Base-by-base conservation (phyloP, 2,329 filamentous ascomycete genomes). In the Incumbomyces lentus region DNA sequence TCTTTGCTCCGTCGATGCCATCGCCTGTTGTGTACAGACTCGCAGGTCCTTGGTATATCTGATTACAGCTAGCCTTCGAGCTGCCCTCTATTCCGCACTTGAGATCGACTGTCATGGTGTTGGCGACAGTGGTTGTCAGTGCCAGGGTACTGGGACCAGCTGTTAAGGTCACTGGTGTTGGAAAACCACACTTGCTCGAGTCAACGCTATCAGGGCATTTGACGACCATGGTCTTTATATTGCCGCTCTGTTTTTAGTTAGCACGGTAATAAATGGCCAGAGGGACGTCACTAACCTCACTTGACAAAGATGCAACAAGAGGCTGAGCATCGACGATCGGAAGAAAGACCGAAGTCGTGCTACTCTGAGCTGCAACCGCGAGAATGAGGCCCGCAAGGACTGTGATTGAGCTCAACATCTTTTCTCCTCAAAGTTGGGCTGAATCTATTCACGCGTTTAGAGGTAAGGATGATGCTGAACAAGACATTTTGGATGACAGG, bases 161-260 rank as follows among this genome's bases (percentile, higher is more conserved):
- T 2, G 53, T 55, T 6, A 53, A 45, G 13, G 52, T 55, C n/a
- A 52, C 38, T 13, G 47, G 47, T n/a, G 40, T 46, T 22, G 38
- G 39, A 12, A 52, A 49, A 18, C 48, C 52, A 39, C 53, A 55
- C 13, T 49, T 49, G 39, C 14, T 29, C 7, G 38, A 31, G 43
- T 52, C 49, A 2, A 30, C 43, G 38, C 35, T 38, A 8, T 42
- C 30, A 11, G 49, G 44, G 37, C 53, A 55, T 18, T 47, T 38
- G n/a, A 55, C 35, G 3, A 47, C 53, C 14, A 55, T 17, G 6
- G 52, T 55, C 11, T 50, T 55, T 3, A 37, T 30, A 16, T 32
- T 18, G 33, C 31, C 26, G 31, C 26, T 37, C 43, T 46, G 43
- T 3, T 12, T 4, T 5, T 6, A 10, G 18, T 44, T 19, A 44